Base-by-base conservation (phyloP, 306 rosid species). In the Prunus mongolica region DNA sequence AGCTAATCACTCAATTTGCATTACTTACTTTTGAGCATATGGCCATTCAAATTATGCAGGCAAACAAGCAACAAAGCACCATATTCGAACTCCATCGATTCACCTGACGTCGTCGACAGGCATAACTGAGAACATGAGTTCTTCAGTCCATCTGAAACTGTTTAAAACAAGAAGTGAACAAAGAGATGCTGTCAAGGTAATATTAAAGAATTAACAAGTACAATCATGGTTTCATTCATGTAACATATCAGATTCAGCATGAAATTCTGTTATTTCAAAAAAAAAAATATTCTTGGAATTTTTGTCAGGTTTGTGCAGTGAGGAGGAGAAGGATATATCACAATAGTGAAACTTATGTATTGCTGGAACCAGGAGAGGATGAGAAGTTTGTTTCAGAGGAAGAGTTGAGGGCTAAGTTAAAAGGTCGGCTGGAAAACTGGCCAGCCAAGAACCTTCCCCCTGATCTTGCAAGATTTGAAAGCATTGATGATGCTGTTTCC, bases 281-380 rank as follows among this genome's bases (percentile, higher is more conserved):
- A 34, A 32, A 34, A 32, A 5, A 1, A 5, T 4, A 32, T 34
- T 34, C 28, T 67, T 34, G 18, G 11, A 25, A n/a, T 24, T 56
- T 24, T 24, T 54, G 63, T 34, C 55, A 91, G 97, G 91, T 81
- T 71, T 69, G 46, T 30, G 98, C 85, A 58, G 22, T 32, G 64
- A 89, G 98, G 78, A 79, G 98, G 80, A 93, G 94, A 80, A 89
- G 96, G 82, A 58, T 85, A 18, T 79, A 87, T 73, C 82, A 83
- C 34, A 88, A 88, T 28, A 84, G 88, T 12, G 97, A 87, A 52
- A 90, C 96, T 5, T 94, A 88, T 80, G 97, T 94, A 27, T 65
- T 94, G 12, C 13, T 91, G 56, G 97, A 94, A 73, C 95, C 97
- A 28, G 96, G 97, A 50, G 72, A 94, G 73, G 98, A 90, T 15